These are phyloP conservation scores for Pelargonium citronellum DNA, from an alignment of 441 rosid species.

Conservation along the genomic window DNA sequence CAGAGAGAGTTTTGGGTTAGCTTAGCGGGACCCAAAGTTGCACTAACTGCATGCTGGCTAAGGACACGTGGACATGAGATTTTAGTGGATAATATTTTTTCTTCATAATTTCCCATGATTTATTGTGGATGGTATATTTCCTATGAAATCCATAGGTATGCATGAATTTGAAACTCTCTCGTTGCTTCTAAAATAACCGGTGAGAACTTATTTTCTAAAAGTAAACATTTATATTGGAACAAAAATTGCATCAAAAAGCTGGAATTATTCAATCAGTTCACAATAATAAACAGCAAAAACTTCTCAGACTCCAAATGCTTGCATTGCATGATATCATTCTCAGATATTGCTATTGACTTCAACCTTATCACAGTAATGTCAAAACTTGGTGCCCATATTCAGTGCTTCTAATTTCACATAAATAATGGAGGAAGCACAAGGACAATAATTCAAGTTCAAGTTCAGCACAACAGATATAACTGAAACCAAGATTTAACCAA, in stretches of 20 bases:
- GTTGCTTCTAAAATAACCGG: too few species aligned
- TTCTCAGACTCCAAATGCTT: too few species aligned
- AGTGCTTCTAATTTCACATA: too few species aligned
- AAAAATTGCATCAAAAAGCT: background rate
- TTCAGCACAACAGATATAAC: too few species aligned
- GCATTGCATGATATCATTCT: background rate
- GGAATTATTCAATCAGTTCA: background rate
- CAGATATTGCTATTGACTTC: background rate
- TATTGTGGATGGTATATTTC: background rate
- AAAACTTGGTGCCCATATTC: too few species aligned
- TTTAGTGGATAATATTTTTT: constrained; percentile 1
- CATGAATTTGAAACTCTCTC: too few species aligned
- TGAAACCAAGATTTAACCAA: constrained; percentile 1
- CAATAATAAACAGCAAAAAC: too few species aligned
- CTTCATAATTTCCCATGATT: background rate
- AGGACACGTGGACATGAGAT: constrained; percentile 1
- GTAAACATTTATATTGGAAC: too few species aligned
- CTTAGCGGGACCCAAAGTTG: background rate
- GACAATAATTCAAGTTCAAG: too few species aligned
- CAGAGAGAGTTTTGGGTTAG: background rate
- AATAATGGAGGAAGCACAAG: too few species aligned
- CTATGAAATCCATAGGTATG: too few species aligned
- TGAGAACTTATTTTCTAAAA: too few species aligned
- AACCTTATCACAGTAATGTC: background rate
- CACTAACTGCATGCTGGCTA: background rate